phyloP scores from a whole-genome alignment of 108 stramenopile genomes.

The Thalassiosira profunda region DNA sequence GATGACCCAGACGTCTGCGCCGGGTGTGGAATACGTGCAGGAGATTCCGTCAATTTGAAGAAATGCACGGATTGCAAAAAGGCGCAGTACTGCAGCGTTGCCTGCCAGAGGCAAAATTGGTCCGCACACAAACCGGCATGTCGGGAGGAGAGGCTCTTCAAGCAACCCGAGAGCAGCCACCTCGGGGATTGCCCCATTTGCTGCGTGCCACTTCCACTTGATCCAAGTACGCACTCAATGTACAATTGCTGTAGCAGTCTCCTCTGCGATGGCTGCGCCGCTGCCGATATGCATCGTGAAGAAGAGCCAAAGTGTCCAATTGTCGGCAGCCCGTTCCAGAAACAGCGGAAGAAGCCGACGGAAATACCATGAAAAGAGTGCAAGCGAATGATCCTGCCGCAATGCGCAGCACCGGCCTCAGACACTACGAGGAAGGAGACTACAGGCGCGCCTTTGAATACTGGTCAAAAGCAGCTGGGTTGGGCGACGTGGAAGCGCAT shows the following conservation, averaged over 20 bases:
- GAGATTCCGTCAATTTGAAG: not conserved
- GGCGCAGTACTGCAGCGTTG: not conserved
- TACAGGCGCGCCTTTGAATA: not conserved
- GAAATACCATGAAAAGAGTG: not conserved
- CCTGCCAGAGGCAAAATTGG: too few species aligned
- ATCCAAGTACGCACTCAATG: not conserved
- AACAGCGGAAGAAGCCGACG: not conserved
- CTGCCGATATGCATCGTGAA: not conserved
- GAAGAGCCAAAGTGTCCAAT: not conserved
- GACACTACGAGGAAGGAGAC: not conserved
- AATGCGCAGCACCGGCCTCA: not conserved
- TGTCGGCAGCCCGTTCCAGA: not conserved
- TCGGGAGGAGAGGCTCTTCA: not conserved
- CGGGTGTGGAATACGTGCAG: not conserved
- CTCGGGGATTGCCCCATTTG: slow-evolving; percentile 3
- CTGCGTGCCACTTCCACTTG: not conserved
- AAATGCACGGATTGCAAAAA: not conserved
- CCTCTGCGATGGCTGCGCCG: not conserved
- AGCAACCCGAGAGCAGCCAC: not conserved
- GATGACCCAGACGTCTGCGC: not conserved
- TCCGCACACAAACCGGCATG: too few species aligned
- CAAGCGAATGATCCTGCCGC: slow-evolving; percentile 4
- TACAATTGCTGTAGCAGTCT: not conserved
- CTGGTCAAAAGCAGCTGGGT: not conserved
- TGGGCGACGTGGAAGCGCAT: not conserved